These are phyloP conservation scores for Luffa aegyptiaca DNA, from an alignment of 306 rosid genomes.

Conservation along the genomic window DNA sequence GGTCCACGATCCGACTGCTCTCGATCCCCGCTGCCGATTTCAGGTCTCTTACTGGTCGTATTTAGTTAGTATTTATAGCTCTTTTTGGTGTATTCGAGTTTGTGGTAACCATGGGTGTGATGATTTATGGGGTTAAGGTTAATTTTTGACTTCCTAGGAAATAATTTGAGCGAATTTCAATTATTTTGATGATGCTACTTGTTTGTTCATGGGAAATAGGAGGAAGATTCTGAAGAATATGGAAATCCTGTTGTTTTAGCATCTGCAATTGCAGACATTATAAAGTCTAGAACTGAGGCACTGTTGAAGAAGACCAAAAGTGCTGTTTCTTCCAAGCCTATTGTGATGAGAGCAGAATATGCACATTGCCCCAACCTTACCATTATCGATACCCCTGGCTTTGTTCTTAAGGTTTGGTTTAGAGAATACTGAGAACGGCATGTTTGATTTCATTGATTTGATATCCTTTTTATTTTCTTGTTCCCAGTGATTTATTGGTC, in stretches of 20 bases:
- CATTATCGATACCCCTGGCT: constrained; percentile 95
- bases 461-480: neutral
- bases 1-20: constrained; percentile 86
- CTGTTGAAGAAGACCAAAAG: constrained; percentile 65
- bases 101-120: neutral
- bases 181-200: neutral
- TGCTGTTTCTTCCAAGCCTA: constrained; percentile 88
- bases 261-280: constrained; percentile 71
- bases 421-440: neutral
- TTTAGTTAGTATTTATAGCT: neutral
- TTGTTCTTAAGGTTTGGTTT: constrained; percentile 73
- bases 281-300: constrained; percentile 72
- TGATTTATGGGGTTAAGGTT: neutral
- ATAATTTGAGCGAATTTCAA: neutral
- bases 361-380: constrained; percentile 94
- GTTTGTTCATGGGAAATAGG: constrained; percentile 35
- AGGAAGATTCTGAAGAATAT: constrained; percentile 90
- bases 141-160: neutral
- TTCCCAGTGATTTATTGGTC: neutral
- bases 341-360: constrained; percentile 89
- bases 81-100: too few species aligned
- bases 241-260: constrained; percentile 70
- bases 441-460: neutral
- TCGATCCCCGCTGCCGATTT: constrained; percentile 79
- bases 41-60: constrained; percentile 32